A percentile compares a stretch with the other conserved stretches of the same genome.
Evolutionary conservation across 2,329 filamentous ascomycete genomes (phyloP).

Genomic region (Pseudohalonectria lignicola): DNA sequence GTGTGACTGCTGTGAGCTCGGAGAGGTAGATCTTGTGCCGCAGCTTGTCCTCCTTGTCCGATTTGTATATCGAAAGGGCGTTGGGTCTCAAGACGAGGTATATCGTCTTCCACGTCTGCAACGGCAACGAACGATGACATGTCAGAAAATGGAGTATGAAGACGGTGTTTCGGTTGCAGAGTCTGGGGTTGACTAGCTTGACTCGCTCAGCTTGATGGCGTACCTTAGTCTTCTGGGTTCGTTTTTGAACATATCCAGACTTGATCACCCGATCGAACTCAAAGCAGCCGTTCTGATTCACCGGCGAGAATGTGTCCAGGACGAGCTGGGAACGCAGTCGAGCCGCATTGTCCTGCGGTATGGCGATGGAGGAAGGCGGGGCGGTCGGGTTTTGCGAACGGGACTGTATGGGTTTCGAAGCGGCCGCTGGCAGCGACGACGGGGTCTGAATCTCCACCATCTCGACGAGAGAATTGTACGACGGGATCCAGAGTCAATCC

Average conservation of each 20-base stretch:
- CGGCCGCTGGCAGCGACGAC: no score
- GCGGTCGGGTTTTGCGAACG: no score
- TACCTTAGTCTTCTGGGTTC: conserved; percentile 91
- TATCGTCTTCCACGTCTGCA: conserved; percentile 77
- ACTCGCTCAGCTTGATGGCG: no score
- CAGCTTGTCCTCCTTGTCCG: conserved; percentile 79
- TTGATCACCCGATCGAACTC: conserved; percentile 93
- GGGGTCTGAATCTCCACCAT: no score
- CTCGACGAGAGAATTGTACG: no score
- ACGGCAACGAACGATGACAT: not conserved
- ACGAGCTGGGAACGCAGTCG: conserved; percentile 26
- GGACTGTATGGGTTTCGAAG: no score
- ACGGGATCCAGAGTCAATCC: no score
- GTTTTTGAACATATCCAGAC: conserved; percentile 73
- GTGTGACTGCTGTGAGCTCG: conserved; percentile 82
- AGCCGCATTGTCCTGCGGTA: conserved; percentile 6
- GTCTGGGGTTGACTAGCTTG: no score
- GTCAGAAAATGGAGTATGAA: no score
- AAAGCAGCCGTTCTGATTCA: conserved; percentile 92
- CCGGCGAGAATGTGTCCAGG: conserved; percentile 64
- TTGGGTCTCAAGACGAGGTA: conserved; percentile 87
- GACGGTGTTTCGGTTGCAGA: no score
- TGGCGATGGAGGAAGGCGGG: conserved; percentile 12
- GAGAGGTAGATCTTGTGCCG: conserved; percentile 79
- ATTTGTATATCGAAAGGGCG: conserved; percentile 84